Base-by-base conservation (phyloP, 2,329 filamentous ascomycete species). In the Sporothrix schenckii region DNA sequence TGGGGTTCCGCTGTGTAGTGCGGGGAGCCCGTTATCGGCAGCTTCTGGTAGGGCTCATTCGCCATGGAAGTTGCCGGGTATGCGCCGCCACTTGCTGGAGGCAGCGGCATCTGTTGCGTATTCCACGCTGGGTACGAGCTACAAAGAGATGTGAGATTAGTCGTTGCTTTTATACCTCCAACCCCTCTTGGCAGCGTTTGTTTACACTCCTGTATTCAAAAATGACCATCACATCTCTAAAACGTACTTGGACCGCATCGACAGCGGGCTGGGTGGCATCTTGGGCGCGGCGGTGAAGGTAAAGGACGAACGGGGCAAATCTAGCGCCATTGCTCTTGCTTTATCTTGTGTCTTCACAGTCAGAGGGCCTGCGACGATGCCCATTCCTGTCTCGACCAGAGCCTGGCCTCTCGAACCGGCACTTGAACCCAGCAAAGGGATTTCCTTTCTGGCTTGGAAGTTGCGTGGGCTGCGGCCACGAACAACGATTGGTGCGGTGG, bases 381-480 rank as follows among this genome's bases (percentile, higher is more conserved):
- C 86, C 44, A 88, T 76, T 2, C 87, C 87, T 0, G 86, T 88
- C 77, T 88, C 87, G n/a, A 89, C 87, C 61, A 89, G 81, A 49
- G 89, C 89, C 78, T 95, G 94, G 53, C 93, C 89, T n/a, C 91
- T 86, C 39, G 92, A 92, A 34, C 90, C 89, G 27, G 90, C 90
- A 74, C 91, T 92, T 19, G 87, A 89, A 21, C 92, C 92, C 69
- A 93, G 87, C 61, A 98, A 85, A 2, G 94, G 93, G 72, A 97
- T 91, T 79, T 98, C 94, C 79, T 97, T 97, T 68, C 94, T 87
- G 11, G 93, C 91, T 79, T 97, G 93, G 79, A 98, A 98, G 80
- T 98, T 98, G 50, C 94, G 87, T 4, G 94, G 94, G 79, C 94
- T 97, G 76, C 94, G 88, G 49, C 94, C 94, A 72, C 94, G 91